Conservation (phyloP, 352 stramenopile species). For the Peronospora destructor region DNA sequence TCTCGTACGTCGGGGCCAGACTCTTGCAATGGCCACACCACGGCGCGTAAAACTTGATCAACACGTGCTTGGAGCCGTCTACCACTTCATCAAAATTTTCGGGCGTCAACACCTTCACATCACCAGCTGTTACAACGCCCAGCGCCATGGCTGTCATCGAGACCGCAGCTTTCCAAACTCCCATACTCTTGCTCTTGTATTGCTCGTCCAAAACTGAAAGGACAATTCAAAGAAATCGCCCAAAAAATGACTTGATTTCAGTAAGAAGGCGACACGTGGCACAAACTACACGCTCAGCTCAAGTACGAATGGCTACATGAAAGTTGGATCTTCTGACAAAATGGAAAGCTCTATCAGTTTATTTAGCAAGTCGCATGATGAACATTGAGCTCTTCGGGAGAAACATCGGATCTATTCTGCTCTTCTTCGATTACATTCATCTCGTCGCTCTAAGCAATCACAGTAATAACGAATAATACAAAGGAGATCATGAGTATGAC, state of each 20-base stretch:
- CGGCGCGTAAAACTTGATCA: conserved; percentile 88
- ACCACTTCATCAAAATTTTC: conserved; percentile 80
- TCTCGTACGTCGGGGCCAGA: conserved; percentile 72
- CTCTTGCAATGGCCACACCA: conserved; percentile 91
- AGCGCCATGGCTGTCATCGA: conserved; percentile 39
- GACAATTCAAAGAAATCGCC: background rate
- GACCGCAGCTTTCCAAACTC: conserved; percentile 59
- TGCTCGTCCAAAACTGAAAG: conserved; percentile 27
- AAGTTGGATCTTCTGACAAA: no score
- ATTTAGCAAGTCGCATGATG: conserved; percentile 79
- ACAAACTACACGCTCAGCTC: background rate
- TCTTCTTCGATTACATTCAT: conserved; percentile 33
- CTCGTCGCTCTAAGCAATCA: conserved; percentile 34
- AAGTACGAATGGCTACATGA: conserved; percentile 8
- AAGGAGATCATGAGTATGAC: conserved; percentile 12
- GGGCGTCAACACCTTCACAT: conserved; percentile 73
- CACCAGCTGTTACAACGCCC: conserved; percentile 49
- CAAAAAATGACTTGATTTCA: no score
- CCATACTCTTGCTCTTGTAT: conserved; percentile 13
- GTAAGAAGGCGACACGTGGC: conserved; percentile 28
- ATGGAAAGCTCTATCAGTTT: conserved; percentile 30
- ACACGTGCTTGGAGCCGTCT: conserved; percentile 77
- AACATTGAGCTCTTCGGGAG: conserved; percentile 76
- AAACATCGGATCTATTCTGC: conserved; percentile 35
- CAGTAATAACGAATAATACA: conserved; percentile 10